Evolutionary conservation across 1,139 yeast genomes (phyloP), one percentile per base, ranked within the genome.

Genomic region (Suhomyces taliae): DNA sequence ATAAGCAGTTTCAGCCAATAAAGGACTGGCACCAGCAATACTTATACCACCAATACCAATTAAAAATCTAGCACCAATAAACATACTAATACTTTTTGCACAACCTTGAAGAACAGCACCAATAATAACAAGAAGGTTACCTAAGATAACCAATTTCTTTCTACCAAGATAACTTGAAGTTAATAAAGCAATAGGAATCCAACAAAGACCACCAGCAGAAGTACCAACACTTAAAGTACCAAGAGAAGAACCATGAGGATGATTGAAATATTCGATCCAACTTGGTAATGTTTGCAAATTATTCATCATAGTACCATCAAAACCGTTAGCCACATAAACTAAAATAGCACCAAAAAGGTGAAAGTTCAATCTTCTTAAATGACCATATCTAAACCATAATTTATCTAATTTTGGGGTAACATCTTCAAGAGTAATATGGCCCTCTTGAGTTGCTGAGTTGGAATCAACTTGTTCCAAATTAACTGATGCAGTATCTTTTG

Each of bases 81-180:
- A 74, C 56, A 72, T 67, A 2, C 50, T 56, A 36, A 50, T 50
- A 47, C 70, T 66, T 35, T 63, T 63, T 12, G 79, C 64, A 39
- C 66, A 63, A 32, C 79, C 75, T 58, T 76, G 81, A 39, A 76
- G 56, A 24, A 70, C 41, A 29, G 55, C 55, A 37, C 59, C 59
- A 24, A 55, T 24, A 12, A 55, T 35, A 15, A 46, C 36, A 8
- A 55, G n/a, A 4, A 40, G 11, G 12, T 47, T 42, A 11, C 59
- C 57, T 10, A 41, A 34, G 7, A 48, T 37, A 34, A 55, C 45
- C 27, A 34, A 34, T n/a, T 45, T 41, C 39, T 53, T 72, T 65
- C 86, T 71, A 45, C 86, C 86, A 39, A 57, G 59, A 12, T 53
- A 58, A 51, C 81, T 85, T 51, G 76, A 64, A 41, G 73, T 53